These are phyloP conservation scores for Eutrema salsugineum DNA, from an alignment of 441 rosid species.

Conservation along the genomic window DNA sequence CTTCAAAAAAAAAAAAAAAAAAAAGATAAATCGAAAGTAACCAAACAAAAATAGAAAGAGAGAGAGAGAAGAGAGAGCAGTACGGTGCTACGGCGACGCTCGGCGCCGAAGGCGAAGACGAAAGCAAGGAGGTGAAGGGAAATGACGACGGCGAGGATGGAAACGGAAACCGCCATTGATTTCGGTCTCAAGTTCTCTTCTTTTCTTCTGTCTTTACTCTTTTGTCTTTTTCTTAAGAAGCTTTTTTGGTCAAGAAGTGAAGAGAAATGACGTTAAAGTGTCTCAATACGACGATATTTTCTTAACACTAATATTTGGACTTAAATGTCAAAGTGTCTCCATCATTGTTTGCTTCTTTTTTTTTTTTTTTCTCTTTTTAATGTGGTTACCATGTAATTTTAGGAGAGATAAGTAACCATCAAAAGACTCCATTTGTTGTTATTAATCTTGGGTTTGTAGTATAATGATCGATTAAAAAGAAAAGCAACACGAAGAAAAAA, in stretches of 20 bases:
- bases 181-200: neutral
- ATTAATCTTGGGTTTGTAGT: neutral
- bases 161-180: constrained; percentile 65
- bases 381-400: too few species aligned
- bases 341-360: neutral
- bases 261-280: neutral
- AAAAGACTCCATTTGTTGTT: neutral
- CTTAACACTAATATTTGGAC: neutral
- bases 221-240: constrained; percentile 17
- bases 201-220: neutral
- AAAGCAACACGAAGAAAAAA: neutral
- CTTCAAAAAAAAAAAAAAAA: constrained; percentile 31
- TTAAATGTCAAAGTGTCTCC: neutral
- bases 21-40: neutral
- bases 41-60: neutral
- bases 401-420: too few species aligned
- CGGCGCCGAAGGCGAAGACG: constrained; percentile 90
- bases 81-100: constrained; percentile 92
- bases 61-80: neutral
- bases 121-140: constrained; percentile 89
- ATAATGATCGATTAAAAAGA: neutral
- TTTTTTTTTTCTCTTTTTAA: neutral
- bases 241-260: constrained; percentile 15
- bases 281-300: neutral
- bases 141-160: constrained; percentile 49